phyloP scores from a whole-genome alignment of 306 rosid genomes.

The Citrullus mucosospermus region DNA sequence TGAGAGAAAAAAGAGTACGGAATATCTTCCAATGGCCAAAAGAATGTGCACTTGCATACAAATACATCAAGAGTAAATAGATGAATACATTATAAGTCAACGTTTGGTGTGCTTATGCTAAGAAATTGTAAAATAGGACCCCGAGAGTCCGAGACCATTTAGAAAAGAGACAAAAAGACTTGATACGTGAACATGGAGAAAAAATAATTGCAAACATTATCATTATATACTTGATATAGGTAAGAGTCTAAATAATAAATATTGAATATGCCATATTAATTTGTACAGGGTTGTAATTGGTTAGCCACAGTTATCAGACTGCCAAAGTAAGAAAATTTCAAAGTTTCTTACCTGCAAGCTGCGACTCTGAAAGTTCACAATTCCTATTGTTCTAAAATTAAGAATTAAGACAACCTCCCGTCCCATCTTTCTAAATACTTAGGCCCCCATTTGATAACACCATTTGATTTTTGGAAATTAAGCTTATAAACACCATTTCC shows the following conservation, averaged over 20 bases:
- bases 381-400: neutral
- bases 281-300: neutral
- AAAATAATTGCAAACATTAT: neutral
- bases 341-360: neutral
- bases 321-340: neutral
- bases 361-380: neutral
- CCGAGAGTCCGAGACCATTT: neutral
- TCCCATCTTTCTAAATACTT: neutral
- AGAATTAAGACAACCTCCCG: neutral
- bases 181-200: neutral
- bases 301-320: neutral
- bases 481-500: too few relatives aligned
- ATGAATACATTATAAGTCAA: neutral
- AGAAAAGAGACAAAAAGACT: neutral
- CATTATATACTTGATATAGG: neutral
- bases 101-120: neutral
- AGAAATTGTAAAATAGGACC: neutral
- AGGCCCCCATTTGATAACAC: too few relatives aligned
- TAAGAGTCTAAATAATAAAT: neutral
- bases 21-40: neutral
- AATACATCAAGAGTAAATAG: neutral
- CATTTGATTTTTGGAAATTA: too few relatives aligned
- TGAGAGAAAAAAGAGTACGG: conserved; percentile 5
- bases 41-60: neutral
- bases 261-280: neutral